Percentiles rank a stretch among this genome's conserved stretches.
phyloP scores from a whole-genome alignment of 768 basidiomycete genomes.

The Lyophyllum semitale region DNA sequence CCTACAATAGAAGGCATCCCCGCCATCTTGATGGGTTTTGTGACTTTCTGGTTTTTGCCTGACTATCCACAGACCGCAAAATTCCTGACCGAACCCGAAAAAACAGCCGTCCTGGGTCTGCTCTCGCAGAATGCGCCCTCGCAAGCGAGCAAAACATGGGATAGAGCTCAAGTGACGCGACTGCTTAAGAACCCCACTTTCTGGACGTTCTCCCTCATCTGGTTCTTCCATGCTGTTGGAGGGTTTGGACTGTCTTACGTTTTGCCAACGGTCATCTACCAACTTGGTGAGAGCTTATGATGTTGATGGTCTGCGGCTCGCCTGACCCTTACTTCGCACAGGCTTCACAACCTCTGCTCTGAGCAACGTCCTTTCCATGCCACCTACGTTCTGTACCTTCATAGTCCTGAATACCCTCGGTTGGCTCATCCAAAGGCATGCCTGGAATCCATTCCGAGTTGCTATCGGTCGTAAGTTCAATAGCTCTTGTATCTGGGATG shows the following conservation, averaged over 20 bases:
- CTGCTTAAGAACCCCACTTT: constrained; percentile 12
- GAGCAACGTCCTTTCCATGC: constrained; percentile 16
- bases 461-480: constrained; percentile 5
- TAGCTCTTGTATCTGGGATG: not conserved
- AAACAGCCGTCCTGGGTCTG: constrained; percentile 1
- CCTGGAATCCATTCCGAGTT: constrained; percentile 14
- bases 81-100: constrained; percentile 11
- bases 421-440: constrained; percentile 8
- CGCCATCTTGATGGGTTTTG: constrained; percentile 12
- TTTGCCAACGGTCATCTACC: constrained; percentile 12
- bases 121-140: constrained; percentile 11
- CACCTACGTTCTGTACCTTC: constrained; percentile 10
- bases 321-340: not conserved
- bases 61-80: constrained; percentile 15
- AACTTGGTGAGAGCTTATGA: constrained; percentile 2
- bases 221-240: constrained; percentile 15
- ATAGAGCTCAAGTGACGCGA: constrained; percentile 6
- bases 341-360: constrained; percentile 14
- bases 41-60: constrained; percentile 11
- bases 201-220: constrained; percentile 9
- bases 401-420: constrained; percentile 14
- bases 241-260: constrained; percentile 14
- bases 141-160: constrained; percentile 11
- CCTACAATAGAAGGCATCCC: constrained; percentile 9
- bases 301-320: not conserved